phyloP scores from a whole-genome alignment of 768 basidiomycete genomes.

The Trametopsis cervina region DNA sequence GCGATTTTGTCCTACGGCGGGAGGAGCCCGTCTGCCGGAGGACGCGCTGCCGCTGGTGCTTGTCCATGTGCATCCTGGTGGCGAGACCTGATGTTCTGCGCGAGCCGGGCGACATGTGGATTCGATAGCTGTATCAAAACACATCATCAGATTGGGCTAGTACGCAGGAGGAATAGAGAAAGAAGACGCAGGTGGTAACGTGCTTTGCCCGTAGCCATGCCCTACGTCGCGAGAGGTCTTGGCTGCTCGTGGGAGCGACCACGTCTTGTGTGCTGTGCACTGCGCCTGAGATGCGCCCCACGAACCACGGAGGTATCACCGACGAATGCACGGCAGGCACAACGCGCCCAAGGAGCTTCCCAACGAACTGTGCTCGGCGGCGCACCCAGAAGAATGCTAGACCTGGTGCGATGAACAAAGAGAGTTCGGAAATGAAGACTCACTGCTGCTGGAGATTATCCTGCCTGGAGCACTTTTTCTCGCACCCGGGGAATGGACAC shows the following conservation, averaged over 20 bases:
- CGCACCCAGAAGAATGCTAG: too few relatives aligned
- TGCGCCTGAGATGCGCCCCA: too few relatives aligned
- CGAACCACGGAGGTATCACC: neutral
- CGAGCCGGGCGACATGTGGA: slow-evolving; percentile 76
- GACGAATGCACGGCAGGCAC: neutral
- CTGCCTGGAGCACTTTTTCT: slow-evolving; percentile 83
- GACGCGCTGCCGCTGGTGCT: too few relatives aligned
- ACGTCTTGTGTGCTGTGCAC: too few relatives aligned
- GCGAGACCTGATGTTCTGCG: slow-evolving; percentile 51
- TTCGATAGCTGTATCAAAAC: slow-evolving; percentile 52
- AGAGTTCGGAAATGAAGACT: slow-evolving; percentile 20
- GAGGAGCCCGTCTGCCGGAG: too few relatives aligned
- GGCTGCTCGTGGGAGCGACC: too few relatives aligned
- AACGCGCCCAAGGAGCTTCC: slow-evolving; percentile 1
- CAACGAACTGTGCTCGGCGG: too few relatives aligned
- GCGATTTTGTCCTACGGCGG: slow-evolving; percentile 4
- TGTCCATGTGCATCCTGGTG: slow-evolving; percentile 51
- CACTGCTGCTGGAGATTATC: slow-evolving; percentile 77
- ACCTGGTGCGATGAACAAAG: neutral
- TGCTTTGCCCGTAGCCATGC: too few relatives aligned
- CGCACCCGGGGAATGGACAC: slow-evolving; percentile 93
- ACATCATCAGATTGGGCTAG: neutral
- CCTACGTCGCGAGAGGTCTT: too few relatives aligned
- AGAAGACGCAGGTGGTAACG: neutral
- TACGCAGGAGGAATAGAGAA: neutral